Evolutionary conservation across 2,329 filamentous ascomycete genomes (phyloP), one percentile per base, ranked within the genome.

Genomic region (Xylariaceae sp.): DNA sequence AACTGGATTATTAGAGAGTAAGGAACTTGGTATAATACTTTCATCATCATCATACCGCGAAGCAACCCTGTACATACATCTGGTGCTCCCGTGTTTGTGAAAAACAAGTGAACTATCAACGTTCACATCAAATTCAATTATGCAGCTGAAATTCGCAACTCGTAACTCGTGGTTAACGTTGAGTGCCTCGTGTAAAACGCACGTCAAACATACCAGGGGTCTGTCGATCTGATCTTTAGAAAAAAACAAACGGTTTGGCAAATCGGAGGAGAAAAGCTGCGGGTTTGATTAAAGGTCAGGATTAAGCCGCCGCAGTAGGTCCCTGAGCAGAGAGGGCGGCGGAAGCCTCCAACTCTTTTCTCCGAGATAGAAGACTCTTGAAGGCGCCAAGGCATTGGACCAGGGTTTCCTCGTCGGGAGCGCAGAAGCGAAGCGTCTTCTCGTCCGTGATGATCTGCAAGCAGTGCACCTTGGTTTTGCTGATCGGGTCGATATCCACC

Each of bases 371-470:
- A 59, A 93, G 76, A 71, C 92, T 96, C 77, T 97, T 97, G 76
- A 97, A 86, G 0, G 92, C 90, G 2, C 93, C 94, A 0, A 99
- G 80, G 77, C 91, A 96, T 65, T 88, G 88, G 45, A 92, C 86
- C 58, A 97, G 77, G 1, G 82, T 80, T 69, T 97, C 91, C 73
- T 99, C 94, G 68, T 90, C 86, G 17, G 84, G 79, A 0, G 92
- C 85, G 70, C 88, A 90, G 65, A 94, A 88, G 35, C 87, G 83
- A 68, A 88, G 90, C 57, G 83, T 89, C 75, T 91, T 94, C 71
- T 97, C 93, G 68, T 97, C 93, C 42, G 89, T 90, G 69, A 99
- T 96, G 68, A 97, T 83, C 74, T 97, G 93, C 72, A 97, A 81
- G 74, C 94, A 97, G 71, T 89, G 86, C 51, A 81, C 82, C 77